These are phyloP conservation scores for Delitschia confertaspora DNA, from an alignment of 495 filamentous ascomycete species.

Conservation along the genomic window DNA sequence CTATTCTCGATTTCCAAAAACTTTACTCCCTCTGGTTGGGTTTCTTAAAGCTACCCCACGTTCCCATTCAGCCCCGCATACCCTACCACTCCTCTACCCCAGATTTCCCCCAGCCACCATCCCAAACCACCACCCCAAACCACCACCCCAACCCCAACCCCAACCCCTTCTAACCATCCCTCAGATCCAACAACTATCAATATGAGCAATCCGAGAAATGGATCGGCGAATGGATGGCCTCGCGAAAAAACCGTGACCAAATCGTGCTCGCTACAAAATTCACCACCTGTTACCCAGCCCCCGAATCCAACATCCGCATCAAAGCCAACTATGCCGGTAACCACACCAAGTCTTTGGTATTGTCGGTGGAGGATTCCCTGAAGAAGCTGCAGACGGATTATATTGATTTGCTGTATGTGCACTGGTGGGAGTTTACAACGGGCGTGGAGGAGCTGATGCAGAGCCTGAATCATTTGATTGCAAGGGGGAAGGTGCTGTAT, in stretches of 20 bases:
- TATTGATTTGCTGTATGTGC: slow-evolving; percentile 48
- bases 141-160: slow-evolving; percentile 26
- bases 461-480: slow-evolving; percentile 31
- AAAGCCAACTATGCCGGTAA: slow-evolving; percentile 36
- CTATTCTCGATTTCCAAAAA: neutral
- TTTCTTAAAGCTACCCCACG: too few relatives aligned
- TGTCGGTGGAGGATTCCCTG: slow-evolving; percentile 48
- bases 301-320: neutral
- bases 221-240: slow-evolving; percentile 70
- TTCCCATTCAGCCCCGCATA: too few relatives aligned
- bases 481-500: slow-evolving; percentile 35
- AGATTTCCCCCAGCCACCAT: neutral
- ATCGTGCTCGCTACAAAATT: slow-evolving; percentile 70
- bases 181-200: slow-evolving; percentile 46
- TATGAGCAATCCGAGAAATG: slow-evolving; percentile 59
- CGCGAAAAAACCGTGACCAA: slow-evolving; percentile 45
- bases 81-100: neutral
- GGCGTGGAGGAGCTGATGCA: slow-evolving; percentile 37
- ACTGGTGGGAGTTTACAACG: slow-evolving; percentile 38
- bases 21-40: too few relatives aligned
- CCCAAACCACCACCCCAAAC: neutral
- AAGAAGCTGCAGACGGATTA: slow-evolving; percentile 56
- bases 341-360: slow-evolving; percentile 43
- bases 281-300: slow-evolving; percentile 30
- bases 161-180: neutral